A percentile compares a stretch with the other conserved stretches of the same genome.
Conservation (phyloP, 768 basidiomycete species). For the Lentinula sp. region DNA sequence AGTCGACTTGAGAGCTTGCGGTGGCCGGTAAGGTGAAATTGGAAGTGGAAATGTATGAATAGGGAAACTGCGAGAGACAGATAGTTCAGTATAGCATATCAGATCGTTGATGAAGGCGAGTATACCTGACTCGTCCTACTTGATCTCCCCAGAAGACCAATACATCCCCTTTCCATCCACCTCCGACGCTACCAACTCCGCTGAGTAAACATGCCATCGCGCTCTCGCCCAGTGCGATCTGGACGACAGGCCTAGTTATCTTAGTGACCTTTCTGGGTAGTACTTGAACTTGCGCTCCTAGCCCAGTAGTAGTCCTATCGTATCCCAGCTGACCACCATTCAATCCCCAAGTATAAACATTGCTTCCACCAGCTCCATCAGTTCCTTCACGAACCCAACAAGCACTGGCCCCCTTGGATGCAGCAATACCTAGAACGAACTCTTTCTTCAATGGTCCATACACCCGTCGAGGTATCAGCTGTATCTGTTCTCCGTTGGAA, state of each 20-base stretch:
- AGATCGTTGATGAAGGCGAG: not conserved
- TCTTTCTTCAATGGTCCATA: conserved; percentile 74
- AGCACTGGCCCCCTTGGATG: conserved; percentile 79
- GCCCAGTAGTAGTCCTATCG: not conserved
- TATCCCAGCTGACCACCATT: conserved; percentile 87
- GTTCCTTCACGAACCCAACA: conserved; percentile 65
- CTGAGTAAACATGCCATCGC: conserved; percentile 18
- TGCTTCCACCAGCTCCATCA: conserved; percentile 11
- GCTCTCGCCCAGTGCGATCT: conserved; percentile 65
- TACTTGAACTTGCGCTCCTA: conserved; percentile 41
- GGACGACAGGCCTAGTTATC: conserved; percentile 61
- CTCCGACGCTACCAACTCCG: conserved; percentile 83
- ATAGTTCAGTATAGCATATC: not conserved
- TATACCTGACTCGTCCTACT: conserved; percentile 68
- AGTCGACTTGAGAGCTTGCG: conserved; percentile 63
- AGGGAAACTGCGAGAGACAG: conserved; percentile 51
- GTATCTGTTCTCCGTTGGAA: conserved; percentile 50
- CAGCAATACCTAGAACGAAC: conserved; percentile 72
- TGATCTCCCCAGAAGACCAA: conserved; percentile 76
- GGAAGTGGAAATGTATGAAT: conserved; percentile 69
- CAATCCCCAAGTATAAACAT: conserved; percentile 88
- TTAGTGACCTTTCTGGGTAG: conserved; percentile 78
- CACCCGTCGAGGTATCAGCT: conserved; percentile 70
- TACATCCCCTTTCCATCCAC: conserved; percentile 77
- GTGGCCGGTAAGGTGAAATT: conserved; percentile 76